Evolutionary conservation across 176 grass and related monocot genomes (phyloP).

Genomic region (Leersia perrieri): DNA sequence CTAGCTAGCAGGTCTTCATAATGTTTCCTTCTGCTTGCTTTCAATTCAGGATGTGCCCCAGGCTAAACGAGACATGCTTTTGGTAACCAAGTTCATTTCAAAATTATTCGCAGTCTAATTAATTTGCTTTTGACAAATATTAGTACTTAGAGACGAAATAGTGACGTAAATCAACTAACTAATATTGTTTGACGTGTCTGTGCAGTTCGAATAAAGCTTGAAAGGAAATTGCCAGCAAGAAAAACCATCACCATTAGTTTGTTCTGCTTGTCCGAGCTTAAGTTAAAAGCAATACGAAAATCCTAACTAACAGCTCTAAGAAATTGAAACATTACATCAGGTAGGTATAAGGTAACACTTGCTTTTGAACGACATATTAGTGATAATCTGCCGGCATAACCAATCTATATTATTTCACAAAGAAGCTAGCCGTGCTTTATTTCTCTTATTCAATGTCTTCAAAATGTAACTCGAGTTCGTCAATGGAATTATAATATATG

Average conservation of each 20-base stretch:
- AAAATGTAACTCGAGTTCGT: not conserved
- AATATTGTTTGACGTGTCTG: constrained; percentile 9
- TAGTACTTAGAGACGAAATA: not conserved
- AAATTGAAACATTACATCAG: constrained; percentile 28
- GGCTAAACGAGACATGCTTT: constrained; percentile 25
- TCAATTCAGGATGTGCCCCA: constrained; percentile 2
- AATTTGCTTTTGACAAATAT: constrained; percentile 34
- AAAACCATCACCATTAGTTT: constrained; percentile 44
- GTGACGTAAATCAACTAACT: not conserved
- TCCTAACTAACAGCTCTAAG: constrained; percentile 33
- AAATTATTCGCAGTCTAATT: constrained; percentile 18
- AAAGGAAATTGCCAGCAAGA: constrained; percentile 29
- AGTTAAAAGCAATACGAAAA: constrained; percentile 53
- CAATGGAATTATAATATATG: not conserved
- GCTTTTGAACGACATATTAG: constrained; percentile 4
- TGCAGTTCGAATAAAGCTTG: constrained; percentile 21
- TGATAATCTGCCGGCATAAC: not conserved
- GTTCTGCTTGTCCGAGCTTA: constrained; percentile 57
- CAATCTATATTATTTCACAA: not conserved
- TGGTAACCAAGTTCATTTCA: constrained; percentile 19
- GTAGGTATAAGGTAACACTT: constrained; percentile 31
- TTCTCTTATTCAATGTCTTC: not conserved
- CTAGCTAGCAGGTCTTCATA: constrained; percentile 33
- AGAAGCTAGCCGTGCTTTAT: not conserved
- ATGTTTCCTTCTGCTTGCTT: constrained; percentile 33